Base-by-base conservation (phyloP, 2,329 filamentous ascomycete genomes). In the Corinectria fuckeliana region DNA sequence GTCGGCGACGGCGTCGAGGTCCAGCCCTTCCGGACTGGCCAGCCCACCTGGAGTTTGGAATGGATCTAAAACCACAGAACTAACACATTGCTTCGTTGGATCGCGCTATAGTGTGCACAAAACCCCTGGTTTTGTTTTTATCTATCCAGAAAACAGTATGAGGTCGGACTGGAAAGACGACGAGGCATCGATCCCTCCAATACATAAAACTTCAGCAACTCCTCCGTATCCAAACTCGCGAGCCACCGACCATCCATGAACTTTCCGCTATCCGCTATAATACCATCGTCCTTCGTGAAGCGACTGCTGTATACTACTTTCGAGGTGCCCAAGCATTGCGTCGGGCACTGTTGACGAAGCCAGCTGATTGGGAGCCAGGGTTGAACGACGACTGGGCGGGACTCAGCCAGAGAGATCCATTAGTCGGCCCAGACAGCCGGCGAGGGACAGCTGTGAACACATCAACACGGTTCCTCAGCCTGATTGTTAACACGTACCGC, bases 301-400 rank as follows among this genome's bases (percentile, higher is more conserved):
- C 36, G 13, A 7, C 41, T 25, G 20, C 30, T 39, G 32, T 41
- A 48, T 10, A 28, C 36, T 32, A 41, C 32, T 16, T 30, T 30
- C 39, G 32, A 41, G 32, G 41, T 13, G 38, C 25, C 48, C 58
- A 53, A 10, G 53, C 13, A 20, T 36, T 49, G 23, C 45, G 44
- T 8, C 21, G 39, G 3, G 53, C 21, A 28, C 9, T 42, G 16
- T 14, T 14, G 25, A 42, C 25, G n/a, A 45, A 20, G 34, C 50
- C 42, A 1, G 44, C 23, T 3, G 60, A 50, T 9, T 61, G 65
- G 0, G 58, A 51, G 32, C 58, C 72, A 30, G 74, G 80, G 73
- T 65, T 71, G 21, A 69, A 62, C 30, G 69, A 73, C n/a, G 69
- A 68, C 16, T 67, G 68, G 41, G 74, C 68, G 1, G 71, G 65